These are phyloP conservation scores for Cordyceps javanica DNA, from an alignment of 2,329 filamentous ascomycete species.

Conservation along the genomic window DNA sequence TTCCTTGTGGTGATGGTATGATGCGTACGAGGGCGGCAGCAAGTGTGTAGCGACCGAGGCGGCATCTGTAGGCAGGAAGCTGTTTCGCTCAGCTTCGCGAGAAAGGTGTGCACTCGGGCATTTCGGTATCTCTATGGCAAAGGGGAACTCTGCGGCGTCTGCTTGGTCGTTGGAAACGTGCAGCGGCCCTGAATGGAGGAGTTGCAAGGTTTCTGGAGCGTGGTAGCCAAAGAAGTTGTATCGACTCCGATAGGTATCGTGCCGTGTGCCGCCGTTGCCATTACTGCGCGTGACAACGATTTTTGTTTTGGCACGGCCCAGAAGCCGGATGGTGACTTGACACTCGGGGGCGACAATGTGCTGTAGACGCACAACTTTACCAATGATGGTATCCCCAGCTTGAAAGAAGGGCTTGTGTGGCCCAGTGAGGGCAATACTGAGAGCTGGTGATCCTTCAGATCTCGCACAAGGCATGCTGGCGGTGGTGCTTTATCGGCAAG, in stretches of 20 bases:
- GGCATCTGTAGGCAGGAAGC: not conserved
- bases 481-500: not conserved
- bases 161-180: not conserved
- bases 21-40: not conserved
- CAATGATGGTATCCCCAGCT: conserved; percentile 11
- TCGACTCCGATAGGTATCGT: not conserved
- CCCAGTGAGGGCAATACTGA: not conserved
- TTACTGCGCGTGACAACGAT: not conserved
- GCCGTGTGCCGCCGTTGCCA: not conserved
- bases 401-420: not conserved
- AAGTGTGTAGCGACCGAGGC: not conserved
- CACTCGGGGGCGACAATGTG: not conserved
- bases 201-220: not conserved
- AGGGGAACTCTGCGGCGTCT: not conserved
- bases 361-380: conserved; percentile 3
- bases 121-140: not conserved
- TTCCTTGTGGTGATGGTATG: not conserved
- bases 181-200: not conserved
- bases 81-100: not conserved
- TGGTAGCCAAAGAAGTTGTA: not conserved
- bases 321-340: not conserved
- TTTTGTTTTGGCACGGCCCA: conserved; percentile 3
- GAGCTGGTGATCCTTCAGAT: not conserved
- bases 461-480: not conserved
- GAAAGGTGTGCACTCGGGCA: not conserved